Base-by-base conservation (phyloP, 169 alveolate species). In the Cryptosporidium felis region DNA sequence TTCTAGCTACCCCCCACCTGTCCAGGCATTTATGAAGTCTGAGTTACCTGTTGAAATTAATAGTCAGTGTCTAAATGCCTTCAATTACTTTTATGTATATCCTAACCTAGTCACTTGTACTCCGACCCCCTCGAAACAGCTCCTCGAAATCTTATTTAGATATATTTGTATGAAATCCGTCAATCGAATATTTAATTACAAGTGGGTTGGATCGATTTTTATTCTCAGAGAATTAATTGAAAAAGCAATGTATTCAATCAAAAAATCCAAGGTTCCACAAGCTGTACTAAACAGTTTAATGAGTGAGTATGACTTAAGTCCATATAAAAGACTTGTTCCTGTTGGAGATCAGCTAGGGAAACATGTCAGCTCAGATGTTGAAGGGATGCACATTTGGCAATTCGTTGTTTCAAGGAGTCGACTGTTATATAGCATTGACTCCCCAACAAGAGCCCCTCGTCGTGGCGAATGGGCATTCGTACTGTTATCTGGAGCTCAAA, bases 401-500 rank as follows among this genome's bases (percentile, higher is more conserved):
- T 74, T 49, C 38, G 26, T 56, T 8, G 65, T 74, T 40, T 1
- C 16, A 12, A 74, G 85, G 61, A 74, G 85, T 34, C 51, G 47
- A 21, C 34, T 74, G 14, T 14, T 74, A 14, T 74, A 74, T 56
- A 53, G 51, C 23, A 74, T 49, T 34, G 67, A 74, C n/a, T 53
- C 67, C 21, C 85, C 85, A 21, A 74, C 67, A 30, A 49, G 85
- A 38, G 67, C 67, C 21, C 74, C 65, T 38, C 85, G 67, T 8
- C 67, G 67, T 53, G 85, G 67, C 34, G 85, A 74, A 53, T 56
- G 65, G 65, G 65, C 85, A 53, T 74, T 53, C 41, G 59, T 74
- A 8, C 41, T 74, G 2, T 38, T 74, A 38, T 36, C 74, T 16
- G 85, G 85, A 18, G 41, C 16, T n/a, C 85, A 44, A n/a, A 56